phyloP scores from a whole-genome alignment of 23 red algal genomes.

The Cyanidium caldarium region DNA sequence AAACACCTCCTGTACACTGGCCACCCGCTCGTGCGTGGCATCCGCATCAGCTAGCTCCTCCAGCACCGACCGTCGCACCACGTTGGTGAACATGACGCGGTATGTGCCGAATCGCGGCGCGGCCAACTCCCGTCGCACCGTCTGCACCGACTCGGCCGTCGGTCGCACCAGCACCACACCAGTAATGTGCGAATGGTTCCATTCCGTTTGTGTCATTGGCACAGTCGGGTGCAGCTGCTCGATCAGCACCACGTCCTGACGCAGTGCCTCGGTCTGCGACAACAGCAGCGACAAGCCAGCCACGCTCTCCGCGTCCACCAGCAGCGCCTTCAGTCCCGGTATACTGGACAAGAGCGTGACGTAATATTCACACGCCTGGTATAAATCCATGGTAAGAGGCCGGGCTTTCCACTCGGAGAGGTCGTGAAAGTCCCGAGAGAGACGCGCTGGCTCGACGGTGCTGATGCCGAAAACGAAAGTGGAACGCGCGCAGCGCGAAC shows the following conservation, averaged over 20 bases:
- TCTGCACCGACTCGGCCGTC: slow-evolving; percentile 45
- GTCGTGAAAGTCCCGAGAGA: no score
- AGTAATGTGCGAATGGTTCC: slow-evolving; percentile 15
- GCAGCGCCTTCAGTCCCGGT: slow-evolving; percentile 68
- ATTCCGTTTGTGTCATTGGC: neutral
- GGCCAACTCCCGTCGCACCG: slow-evolving; percentile 44
- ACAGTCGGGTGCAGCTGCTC: slow-evolving; percentile 33
- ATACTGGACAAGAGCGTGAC: slow-evolving; percentile 9
- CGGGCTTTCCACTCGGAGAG: no score
- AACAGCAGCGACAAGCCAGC: slow-evolving; percentile 20
- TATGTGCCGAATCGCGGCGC: slow-evolving; percentile 50
- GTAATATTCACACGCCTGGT: no score
- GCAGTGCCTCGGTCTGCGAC: slow-evolving; percentile 29
- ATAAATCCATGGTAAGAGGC: no score
- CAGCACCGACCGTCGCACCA: slow-evolving; percentile 36
- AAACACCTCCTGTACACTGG: slow-evolving; percentile 57
- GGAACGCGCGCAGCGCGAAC: no score
- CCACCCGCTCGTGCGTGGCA: slow-evolving; percentile 21
- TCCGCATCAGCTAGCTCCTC: slow-evolving; percentile 97
- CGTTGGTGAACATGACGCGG: slow-evolving; percentile 63
- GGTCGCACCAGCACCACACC: slow-evolving; percentile 69
- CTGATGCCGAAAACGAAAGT: no score
- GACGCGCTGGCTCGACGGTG: no score
- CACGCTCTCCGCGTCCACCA: slow-evolving; percentile 63
- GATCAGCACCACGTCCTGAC: slow-evolving; percentile 34